These are phyloP conservation scores for Aspergillus pseudonomiae DNA, from an alignment of 2,329 filamentous ascomycete species.

Conservation along the genomic window DNA sequence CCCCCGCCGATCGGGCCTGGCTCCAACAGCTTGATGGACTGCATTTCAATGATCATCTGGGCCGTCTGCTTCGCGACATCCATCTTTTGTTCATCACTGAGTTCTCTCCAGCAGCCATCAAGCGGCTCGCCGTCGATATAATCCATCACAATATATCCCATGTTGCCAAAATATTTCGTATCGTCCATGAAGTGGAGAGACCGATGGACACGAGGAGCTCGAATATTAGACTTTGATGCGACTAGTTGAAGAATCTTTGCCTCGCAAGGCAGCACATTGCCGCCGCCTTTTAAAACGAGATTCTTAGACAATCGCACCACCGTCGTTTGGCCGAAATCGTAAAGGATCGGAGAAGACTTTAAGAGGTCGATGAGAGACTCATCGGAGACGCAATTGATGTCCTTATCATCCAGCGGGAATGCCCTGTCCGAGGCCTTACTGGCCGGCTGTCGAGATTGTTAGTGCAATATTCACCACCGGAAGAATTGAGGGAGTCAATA, in stretches of 20 bases:
- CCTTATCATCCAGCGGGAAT: conserved; percentile 17
- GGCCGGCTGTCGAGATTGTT: conserved; percentile 7
- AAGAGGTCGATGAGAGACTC: conserved; percentile 16
- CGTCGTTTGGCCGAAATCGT: conserved; percentile 22
- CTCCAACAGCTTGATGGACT: conserved; percentile 18
- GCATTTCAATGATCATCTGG: conserved; percentile 27
- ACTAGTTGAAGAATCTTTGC: conserved; percentile 24
- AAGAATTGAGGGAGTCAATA: conserved; percentile 2
- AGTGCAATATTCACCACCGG: background rate
- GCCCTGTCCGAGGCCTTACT: conserved; percentile 6
- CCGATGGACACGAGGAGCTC: conserved; percentile 27
- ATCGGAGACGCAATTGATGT: conserved; percentile 18
- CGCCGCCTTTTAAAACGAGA: conserved; percentile 28
- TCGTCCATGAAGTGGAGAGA: conserved; percentile 25
- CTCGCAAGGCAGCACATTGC: conserved; percentile 25
- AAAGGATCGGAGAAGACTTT: conserved; percentile 21
- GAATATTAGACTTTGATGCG: conserved; percentile 24
- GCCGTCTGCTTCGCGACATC: conserved; percentile 24
- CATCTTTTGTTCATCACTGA: conserved; percentile 16
- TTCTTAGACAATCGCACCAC: conserved; percentile 28
- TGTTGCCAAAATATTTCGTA: conserved; percentile 25
- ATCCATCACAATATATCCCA: conserved; percentile 34
- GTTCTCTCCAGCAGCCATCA: conserved; percentile 26
- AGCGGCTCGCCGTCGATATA: conserved; percentile 30
- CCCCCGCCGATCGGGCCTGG: conserved; percentile 26